Evolutionary conservation across 345 rosid genomes (phyloP), one percentile per base, ranked within the genome.

Genomic region (Melastoma malabathricum): DNA sequence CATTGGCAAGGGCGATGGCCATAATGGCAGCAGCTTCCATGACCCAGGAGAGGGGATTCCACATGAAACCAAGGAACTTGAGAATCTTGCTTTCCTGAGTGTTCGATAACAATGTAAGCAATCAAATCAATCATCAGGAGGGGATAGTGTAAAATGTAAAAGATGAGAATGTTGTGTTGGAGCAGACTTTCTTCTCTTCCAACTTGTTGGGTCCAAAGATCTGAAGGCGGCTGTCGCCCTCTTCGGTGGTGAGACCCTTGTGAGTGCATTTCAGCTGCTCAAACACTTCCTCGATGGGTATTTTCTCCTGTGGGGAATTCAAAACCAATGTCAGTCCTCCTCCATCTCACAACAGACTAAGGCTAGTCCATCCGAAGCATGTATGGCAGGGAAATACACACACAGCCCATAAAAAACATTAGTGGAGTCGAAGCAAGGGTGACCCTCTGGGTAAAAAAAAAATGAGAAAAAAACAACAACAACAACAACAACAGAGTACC

Each of bases 21-120:
- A 87, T 87, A 6, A 87, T 17, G 10, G 96, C 96, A 58, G 93
- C 89, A 55, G 86, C 68, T 65, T 86, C 96, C 96, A 86, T 83
- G 46, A 83, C 96, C 96, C 93, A 83, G 1, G 96, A 86, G 15
- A 86, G 72, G 23, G 93, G 93, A 59, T 86, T 86, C 89, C 93
- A 83, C 96, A 87, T 81, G 67, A 87, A 87, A 47, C 96, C 96
- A 61, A 83, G 66, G 61, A 87, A 83, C 87, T 87, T 83, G 54
- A 83, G 86, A 7, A 87, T 0, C 56, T 81, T 87, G 76, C 83
- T 83, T 71, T 87, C 94, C 84, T 86, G 67, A n/a, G n/a, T n/a
- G n/a, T n/a, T n/a, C n/a, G n/a, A n/a, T n/a, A n/a, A n/a, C n/a
- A n/a, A n/a, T n/a, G n/a, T n/a, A n/a, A n/a, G n/a, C n/a, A n/a